Evolutionary conservation across 495 filamentous ascomycete genomes (phyloP), one percentile per base, ranked within the genome.

Genomic region (Cercophora samala): DNA sequence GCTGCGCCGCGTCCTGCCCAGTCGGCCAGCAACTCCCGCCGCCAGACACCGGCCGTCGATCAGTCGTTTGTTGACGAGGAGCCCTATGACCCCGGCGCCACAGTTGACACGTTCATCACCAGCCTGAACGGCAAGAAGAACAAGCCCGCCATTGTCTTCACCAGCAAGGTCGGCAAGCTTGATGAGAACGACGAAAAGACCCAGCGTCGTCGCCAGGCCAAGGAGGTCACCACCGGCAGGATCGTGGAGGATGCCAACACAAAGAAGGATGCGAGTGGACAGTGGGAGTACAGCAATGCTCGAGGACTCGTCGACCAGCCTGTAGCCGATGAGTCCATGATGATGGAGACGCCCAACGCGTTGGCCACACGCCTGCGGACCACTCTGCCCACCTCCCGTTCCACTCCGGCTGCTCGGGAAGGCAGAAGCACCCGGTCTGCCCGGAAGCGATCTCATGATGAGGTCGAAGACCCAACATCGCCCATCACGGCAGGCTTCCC

Each of bases 391-490:
- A 29, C 69, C 2, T 53, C 46, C 21, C 74, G 74, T 22, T 42
- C 67, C 19, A 72, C 72, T 2, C 71, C 75, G 1, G 65, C 64
- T 9, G 66, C 69, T 13, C 59, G 74, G 42, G 68, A 74, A 23
- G 72, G 72, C 18, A 72, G 74, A n/a, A 77, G 69, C 69, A 78
- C 75, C 18, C 74, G 76, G 24, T 75, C 75, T 15, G 73, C 81
- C 58, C 77, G 78, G 55, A 84, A 83, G 73, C 70, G 80, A 62
- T 73, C 79, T 5, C 73, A 80, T 75, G 81, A 82, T 60, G 81
- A 82, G 6, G 59, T 79, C n/a, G 81, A 82, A 37, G 77, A 79
- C 29, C 74, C 78, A 69, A 69, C 76, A 32, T 84, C 82, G 13
- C 81, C 82, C 5, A 81, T 74, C n/a, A 71, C 74, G n/a, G 66